Conservation (phyloP, 2,329 filamentous ascomycete genomes). For the Fonsecaea erecta region DNA sequence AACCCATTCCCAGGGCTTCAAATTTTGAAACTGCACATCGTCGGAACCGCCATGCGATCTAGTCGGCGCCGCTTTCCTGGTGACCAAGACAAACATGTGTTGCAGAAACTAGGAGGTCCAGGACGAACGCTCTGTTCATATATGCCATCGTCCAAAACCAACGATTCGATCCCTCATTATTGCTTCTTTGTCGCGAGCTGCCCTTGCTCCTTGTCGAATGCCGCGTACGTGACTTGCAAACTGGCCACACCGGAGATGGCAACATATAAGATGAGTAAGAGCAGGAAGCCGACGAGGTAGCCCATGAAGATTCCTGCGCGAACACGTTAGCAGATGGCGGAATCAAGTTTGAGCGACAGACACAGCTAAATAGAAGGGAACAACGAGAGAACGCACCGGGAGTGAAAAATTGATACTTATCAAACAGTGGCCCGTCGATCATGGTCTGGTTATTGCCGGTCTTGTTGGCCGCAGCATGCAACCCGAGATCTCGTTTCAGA, state of each 20-base stretch:
- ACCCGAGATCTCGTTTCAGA: constrained; percentile 67
- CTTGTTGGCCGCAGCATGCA: constrained; percentile 37
- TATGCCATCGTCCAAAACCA: neutral
- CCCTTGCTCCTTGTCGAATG: constrained; percentile 95
- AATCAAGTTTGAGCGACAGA: neutral
- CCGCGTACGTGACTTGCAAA: constrained; percentile 87
- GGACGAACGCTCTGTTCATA: neutral
- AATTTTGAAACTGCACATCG: neutral
- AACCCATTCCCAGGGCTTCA: neutral
- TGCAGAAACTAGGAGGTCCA: neutral
- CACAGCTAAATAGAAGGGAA: neutral
- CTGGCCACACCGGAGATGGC: constrained; percentile 77
- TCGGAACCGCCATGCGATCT: neutral
- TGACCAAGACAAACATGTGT: neutral
- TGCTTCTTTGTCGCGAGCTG: constrained; percentile 53
- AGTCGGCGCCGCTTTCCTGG: neutral
- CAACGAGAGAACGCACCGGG: constrained; percentile 64
- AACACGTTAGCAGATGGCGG: constrained; percentile 2
- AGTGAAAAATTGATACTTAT: constrained; percentile 93
- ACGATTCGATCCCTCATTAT: constrained; percentile 23
- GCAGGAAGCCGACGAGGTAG: constrained; percentile 69
- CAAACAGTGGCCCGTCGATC: constrained; percentile 64
- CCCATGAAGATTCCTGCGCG: constrained; percentile 83
- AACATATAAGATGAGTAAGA: constrained; percentile 77
- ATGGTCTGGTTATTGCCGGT: constrained; percentile 44